Evolutionary conservation across 192 early-diverging fungal genomes (phyloP).

Genomic region (Backusella luteola): DNA sequence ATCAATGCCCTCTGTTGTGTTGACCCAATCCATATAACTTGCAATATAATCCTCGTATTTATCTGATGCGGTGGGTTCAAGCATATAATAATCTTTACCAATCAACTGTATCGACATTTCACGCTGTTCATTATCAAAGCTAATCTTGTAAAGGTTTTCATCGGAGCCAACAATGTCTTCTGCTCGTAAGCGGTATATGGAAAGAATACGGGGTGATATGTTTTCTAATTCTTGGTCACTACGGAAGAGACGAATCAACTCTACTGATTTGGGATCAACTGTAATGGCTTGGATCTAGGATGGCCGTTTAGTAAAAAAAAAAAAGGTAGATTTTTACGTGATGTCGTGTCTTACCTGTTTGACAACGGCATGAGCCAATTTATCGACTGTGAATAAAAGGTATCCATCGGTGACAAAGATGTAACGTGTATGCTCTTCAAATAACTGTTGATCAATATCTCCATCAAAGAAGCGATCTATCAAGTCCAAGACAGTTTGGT

Average conservation of each 20-base stretch:
- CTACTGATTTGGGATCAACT: conserved; percentile 63
- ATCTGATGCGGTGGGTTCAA: conserved; percentile 85
- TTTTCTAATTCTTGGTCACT: conserved; percentile 46
- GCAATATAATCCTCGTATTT: conserved; percentile 95
- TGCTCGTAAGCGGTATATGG: conserved; percentile 32
- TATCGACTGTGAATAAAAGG: conserved; percentile 87
- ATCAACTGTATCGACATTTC: conserved; percentile 73
- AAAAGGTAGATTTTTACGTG: no score
- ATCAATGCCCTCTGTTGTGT: conserved; percentile 75
- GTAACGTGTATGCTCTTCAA: conserved; percentile 85
- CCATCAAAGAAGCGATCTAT: conserved; percentile 77
- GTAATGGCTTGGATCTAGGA: conserved; percentile 26
- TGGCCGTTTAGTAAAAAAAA: no score
- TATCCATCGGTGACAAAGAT: conserved; percentile 92
- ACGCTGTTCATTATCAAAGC: conserved; percentile 59
- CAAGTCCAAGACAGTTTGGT: conserved; percentile 69
- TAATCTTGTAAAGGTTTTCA: conserved; percentile 40
- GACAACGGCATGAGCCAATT: conserved; percentile 73
- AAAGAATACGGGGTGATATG: conserved; percentile 26
- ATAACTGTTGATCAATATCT: conserved; percentile 76
- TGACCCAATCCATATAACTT: conserved; percentile 84
- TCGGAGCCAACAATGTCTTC: conserved; percentile 38
- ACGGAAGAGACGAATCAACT: conserved; percentile 68
- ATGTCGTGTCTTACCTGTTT: conserved; percentile 63
- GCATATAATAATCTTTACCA: conserved; percentile 39